These are phyloP conservation scores for Ophiocordyceps sinensis DNA, from an alignment of 2,329 filamentous ascomycete species.

Conservation along the genomic window DNA sequence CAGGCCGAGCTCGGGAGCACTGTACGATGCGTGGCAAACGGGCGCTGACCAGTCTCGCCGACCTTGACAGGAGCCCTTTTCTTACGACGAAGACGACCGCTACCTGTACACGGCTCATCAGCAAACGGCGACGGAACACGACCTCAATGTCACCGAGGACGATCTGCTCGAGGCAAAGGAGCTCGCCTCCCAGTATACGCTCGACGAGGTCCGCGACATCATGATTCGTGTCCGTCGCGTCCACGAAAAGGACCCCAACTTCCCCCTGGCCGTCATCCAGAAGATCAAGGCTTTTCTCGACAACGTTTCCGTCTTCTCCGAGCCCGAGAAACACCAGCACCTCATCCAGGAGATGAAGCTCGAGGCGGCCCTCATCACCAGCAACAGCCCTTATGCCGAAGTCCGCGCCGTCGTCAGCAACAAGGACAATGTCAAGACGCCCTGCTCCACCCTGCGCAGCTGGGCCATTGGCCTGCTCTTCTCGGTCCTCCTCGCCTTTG, in stretches of 20 bases:
- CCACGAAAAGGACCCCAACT: conserved; percentile 29
- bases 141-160: conserved; percentile 30
- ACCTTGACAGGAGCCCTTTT: conserved; percentile 17
- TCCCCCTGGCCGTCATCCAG: conserved; percentile 21
- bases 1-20: not conserved
- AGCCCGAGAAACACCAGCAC: conserved; percentile 31
- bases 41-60: not conserved
- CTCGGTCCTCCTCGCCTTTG: conserved; percentile 30
- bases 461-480: conserved; percentile 40
- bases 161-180: conserved; percentile 31
- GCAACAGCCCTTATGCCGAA: conserved; percentile 42
- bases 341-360: conserved; percentile 40
- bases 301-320: conserved; percentile 27
- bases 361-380: conserved; percentile 37
- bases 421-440: conserved; percentile 33
- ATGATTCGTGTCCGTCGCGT: conserved; percentile 24
- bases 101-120: conserved; percentile 16
- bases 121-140: conserved; percentile 15
- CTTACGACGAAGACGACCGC: conserved; percentile 23
- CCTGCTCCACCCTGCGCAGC: conserved; percentile 38
- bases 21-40: not conserved
- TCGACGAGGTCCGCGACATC: conserved; percentile 27
- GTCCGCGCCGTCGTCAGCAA: conserved; percentile 42
- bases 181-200: conserved; percentile 25
- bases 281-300: conserved; percentile 27